These are phyloP conservation scores for Diutina sp. DNA, from an alignment of 1,139 yeast genomes.

Conservation along the genomic window DNA sequence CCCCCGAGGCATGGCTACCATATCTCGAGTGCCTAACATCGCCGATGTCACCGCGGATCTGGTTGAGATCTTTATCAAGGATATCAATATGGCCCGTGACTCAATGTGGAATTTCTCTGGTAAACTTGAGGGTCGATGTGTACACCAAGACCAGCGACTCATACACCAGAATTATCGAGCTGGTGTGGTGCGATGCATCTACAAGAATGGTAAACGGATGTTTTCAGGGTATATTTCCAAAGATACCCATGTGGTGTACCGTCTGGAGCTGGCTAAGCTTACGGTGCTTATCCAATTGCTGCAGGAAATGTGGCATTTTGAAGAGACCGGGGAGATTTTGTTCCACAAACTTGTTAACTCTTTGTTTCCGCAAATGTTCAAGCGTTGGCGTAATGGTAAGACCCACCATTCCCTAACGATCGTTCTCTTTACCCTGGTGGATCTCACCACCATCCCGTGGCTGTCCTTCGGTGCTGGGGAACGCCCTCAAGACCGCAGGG, in stretches of 20 bases:
- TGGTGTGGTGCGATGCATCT: slow-evolving; percentile 54
- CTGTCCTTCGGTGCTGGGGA: slow-evolving; percentile 57
- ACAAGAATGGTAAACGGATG: slow-evolving; percentile 55
- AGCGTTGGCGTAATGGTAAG: slow-evolving; percentile 73
- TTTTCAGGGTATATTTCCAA: slow-evolving; percentile 57
- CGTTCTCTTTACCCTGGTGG: slow-evolving; percentile 76
- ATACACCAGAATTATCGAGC: slow-evolving; percentile 46
- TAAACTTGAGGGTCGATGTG: slow-evolving; percentile 46
- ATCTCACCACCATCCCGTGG: slow-evolving; percentile 46
- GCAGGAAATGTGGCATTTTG: slow-evolving; percentile 97
- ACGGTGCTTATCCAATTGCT: slow-evolving; percentile 81
- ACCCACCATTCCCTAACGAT: slow-evolving; percentile 89
- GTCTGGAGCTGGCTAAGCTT: slow-evolving; percentile 83
- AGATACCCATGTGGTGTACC: slow-evolving; percentile 66
- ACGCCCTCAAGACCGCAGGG: slow-evolving; percentile 52
- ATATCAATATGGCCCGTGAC: slow-evolving; percentile 72
- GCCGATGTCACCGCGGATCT: slow-evolving; percentile 59
- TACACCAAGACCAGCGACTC: slow-evolving; percentile 54
- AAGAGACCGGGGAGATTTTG: slow-evolving; percentile 89
- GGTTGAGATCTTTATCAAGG: slow-evolving; percentile 72
- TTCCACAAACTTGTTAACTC: slow-evolving; percentile 88
- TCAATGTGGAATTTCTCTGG: slow-evolving; percentile 87
- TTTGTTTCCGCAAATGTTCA: slow-evolving; percentile 78
- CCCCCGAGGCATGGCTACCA: slow-evolving; percentile 47
- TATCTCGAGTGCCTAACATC: slow-evolving; percentile 25